Base-by-base conservation (phyloP, 2,329 filamentous ascomycete genomes). In the Phyllosticta capitalensis region DNA sequence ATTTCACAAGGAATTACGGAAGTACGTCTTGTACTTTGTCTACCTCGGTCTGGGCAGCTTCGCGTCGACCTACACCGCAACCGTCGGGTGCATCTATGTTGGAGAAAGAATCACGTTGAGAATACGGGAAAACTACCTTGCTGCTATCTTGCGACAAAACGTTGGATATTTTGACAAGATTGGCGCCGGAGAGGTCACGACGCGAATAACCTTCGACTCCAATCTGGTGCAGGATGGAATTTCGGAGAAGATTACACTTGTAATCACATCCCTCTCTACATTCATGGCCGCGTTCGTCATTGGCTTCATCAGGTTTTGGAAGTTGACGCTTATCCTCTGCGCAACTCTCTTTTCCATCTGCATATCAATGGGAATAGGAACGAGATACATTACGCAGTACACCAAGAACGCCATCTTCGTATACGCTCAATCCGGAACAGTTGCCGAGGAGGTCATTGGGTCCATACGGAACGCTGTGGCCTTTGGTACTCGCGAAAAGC, bases 171-270 rank as follows among this genome's bases (percentile, higher is more conserved):
- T 75, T 54, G 94, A 97, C 73, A 94, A 94, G 68, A 81, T 96
- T 14, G 92, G 92, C 56, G 88, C 91, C 33, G 92, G 92, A 61
- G 94, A 96, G 74, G 89, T 97, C 62, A 96, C 92, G 0, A 96
- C 92, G 1, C 86, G 92, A 64, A 96, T 96, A 66, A 97, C 92
- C 0, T 87, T 92, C 10, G 92, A 97, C 71, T 95, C 90, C 52
- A 96, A 96, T 68, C 78, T 95, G 57, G 87, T 97, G 59, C 92
- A 96, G 72, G 92, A 95, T 65, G 92, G 91, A 60, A 90, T 99
- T 52, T 69, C 70, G 0, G 70, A 71, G 51, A 74, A 72, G 60
- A 69, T 73, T 9, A 68, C 66, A 12, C 64, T 74, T 5, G 72
- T 72, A 54, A 61, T 72, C 14, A 64, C 67, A 6, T 68, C 65